Base-by-base conservation (phyloP, 495 filamentous ascomycete genomes). In the Lophiostoma macrostomum region DNA sequence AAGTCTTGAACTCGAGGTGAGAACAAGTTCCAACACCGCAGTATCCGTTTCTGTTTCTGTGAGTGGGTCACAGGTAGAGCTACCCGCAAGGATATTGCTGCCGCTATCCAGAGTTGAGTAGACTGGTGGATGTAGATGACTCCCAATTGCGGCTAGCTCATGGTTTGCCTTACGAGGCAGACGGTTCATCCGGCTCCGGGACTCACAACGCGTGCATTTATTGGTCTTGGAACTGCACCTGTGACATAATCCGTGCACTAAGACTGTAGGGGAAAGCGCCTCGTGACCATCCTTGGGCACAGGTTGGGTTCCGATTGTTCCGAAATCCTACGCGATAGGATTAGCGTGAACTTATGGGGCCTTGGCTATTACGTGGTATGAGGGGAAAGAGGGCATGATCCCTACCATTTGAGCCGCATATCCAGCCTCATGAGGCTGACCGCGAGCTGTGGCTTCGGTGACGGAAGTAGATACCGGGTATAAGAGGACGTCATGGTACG, bases 201-300 rank as follows among this genome's bases (percentile, higher is more conserved):
- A 45, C 19, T 35, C 28, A 11, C 22, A 20, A 55, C 16, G 4
- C 42, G 16, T 8, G 50, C 37, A n/a, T 48, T 42, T 11, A 40
- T 37, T 20, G 55, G 40, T 4, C 31, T 11, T 30, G 41, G 27
- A n/a, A 18, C 48, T 30, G 23, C 46, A 51, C 16, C 13, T 29
- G 27, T 62, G 58, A 53, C 53, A 62, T 29, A 53, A 28, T 14
- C 23, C 14, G 16, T 31, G 20, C 16, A 41, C 56, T 30, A 37
- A 41, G 30, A 30, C 22, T 25, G 23, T 41, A 14, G 47, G 48
- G 11, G 28, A n/a, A 8, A 1, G 29, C 16, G 41, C 41, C 55
- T 38, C 55, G 55, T 53, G 55, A 47, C 23, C 4, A 1, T 29
- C 14, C 12, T 12, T 19, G 1, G 18, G 30, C 6, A 5, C 14